phyloP scores from a whole-genome alignment of 345 rosid genomes.

The Rhodamnia rubescens region DNA sequence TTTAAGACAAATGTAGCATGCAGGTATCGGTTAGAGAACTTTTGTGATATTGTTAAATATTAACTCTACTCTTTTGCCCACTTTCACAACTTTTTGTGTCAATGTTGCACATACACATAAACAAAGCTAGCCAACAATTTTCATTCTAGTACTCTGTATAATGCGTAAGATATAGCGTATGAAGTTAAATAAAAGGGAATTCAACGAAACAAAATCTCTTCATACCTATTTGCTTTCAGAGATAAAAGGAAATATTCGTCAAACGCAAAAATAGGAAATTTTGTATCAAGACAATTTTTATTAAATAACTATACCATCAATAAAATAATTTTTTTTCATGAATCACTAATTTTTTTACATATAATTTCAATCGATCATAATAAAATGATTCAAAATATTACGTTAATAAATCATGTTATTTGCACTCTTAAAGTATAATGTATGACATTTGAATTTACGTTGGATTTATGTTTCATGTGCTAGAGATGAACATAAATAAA shows the following conservation, averaged over 20 bases:
- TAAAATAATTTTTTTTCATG: background rate
- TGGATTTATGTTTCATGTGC: background rate
- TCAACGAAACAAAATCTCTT: background rate
- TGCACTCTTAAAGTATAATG: background rate
- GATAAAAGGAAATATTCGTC: background rate
- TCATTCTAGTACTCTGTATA: background rate
- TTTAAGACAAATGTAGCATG: accelerated
- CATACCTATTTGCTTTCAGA: background rate
- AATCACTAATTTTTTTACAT: accelerated
- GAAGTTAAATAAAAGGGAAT: background rate
- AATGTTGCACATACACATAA: background rate
- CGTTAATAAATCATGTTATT: too few species aligned
- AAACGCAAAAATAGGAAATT: background rate
- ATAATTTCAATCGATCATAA: accelerated
- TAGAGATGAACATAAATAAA: too few species aligned
- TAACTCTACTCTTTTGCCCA: too few species aligned
- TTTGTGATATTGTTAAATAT: background rate
- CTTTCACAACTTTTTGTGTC: background rate
- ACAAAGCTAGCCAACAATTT: background rate
- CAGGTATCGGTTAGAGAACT: accelerated
- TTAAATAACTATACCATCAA: accelerated
- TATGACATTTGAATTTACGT: background rate
- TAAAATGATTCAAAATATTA: background rate
- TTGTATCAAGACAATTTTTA: background rate
- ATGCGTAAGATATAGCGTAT: background rate